Base-by-base conservation (phyloP, 148 eudicot genomes). In the Mesembryanthemum crystallinum region DNA sequence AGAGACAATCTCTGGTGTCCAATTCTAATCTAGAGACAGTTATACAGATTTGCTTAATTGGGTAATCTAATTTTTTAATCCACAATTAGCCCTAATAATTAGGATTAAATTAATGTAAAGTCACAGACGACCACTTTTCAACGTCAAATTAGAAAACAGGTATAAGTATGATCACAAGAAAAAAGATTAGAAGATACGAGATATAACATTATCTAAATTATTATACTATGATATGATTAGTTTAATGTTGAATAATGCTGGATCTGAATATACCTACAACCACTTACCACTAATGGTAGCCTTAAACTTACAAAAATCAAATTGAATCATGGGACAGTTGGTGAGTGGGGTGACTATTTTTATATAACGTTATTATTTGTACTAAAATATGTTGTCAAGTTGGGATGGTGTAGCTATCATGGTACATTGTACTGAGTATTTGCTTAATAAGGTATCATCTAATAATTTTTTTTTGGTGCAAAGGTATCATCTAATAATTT, bases 241-340 rank as follows among this genome's bases (percentile, higher is more conserved):
- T 69, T 43, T 75, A 80, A 71, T n/a, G 49, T 18, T 54, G n/a
- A 71, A 49, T 76, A 18, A 70, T 54, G 64, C 28, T 65, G 29
- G 67, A 71, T 71, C 60, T 62, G 79, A 80, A 80, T 76, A 80
- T 80, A 71, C 76, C 79, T 64, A 66, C 76, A 78, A 80, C 83
- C 79, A 80, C 83, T 76, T 76, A 72, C 76, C 76, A 76, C 79
- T 80, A 80, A 80, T 80, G 47, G 78, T 72, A 76, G 83, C 83
- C 83, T 76, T 76, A 80, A 80, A 80, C 83, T 59, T 76, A 71
- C 83, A 76, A 80, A n/a, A 80, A 76, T 32, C 42, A 76, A 65
- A 17, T 71, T 64, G 28, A 71, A 72, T 76, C 71, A 73, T 79
- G 43, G 58, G 70, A 73, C 81, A 78, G 72, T 66, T 79, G 72